Percentiles rank a stretch among this genome's conserved stretches.
Conservation (phyloP, 495 filamentous ascomycete species). For the Aspergillus asperescens region DNA sequence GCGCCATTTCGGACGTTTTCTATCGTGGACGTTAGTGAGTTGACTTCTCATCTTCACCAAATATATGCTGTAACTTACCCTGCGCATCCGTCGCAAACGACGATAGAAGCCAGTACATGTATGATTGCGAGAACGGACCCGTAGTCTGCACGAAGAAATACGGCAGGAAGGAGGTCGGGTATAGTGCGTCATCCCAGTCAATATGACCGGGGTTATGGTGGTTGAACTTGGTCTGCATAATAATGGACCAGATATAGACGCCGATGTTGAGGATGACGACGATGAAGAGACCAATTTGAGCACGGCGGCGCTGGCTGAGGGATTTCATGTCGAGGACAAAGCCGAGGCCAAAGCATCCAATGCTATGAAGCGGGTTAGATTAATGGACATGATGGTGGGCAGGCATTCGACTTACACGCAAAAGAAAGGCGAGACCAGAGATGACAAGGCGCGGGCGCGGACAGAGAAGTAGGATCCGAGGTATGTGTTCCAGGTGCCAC, state of each 20-base stretch:
- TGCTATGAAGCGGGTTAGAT: constrained; percentile 2
- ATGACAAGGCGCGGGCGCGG: constrained; percentile 27
- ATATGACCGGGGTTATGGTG: constrained; percentile 23
- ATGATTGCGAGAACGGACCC: constrained; percentile 27
- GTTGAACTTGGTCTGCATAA: constrained; percentile 26
- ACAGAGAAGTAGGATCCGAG: constrained; percentile 29
- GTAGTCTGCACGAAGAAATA: constrained; percentile 33
- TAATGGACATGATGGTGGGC: not conserved
- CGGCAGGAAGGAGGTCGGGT: constrained; percentile 25
- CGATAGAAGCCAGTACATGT: constrained; percentile 32
- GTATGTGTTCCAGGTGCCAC: constrained; percentile 28
- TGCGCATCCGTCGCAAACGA: constrained; percentile 29
- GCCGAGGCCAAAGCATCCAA: constrained; percentile 31
- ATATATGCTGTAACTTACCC: constrained; percentile 11
- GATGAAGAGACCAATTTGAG: constrained; percentile 26
- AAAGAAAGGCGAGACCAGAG: constrained; percentile 30
- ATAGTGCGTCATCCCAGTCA: constrained; percentile 25
- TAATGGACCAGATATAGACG: constrained; percentile 31
- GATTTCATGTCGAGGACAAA: constrained; percentile 30
- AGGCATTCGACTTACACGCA: constrained; percentile 28
- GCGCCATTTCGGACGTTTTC: constrained; percentile 31
- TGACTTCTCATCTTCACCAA: no score
- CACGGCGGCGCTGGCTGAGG: constrained; percentile 27
- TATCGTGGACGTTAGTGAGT: no score
- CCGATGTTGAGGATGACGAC: constrained; percentile 27